Conservation (phyloP, 1,139 yeast species). For the Debaryomyces fabryi region DNA sequence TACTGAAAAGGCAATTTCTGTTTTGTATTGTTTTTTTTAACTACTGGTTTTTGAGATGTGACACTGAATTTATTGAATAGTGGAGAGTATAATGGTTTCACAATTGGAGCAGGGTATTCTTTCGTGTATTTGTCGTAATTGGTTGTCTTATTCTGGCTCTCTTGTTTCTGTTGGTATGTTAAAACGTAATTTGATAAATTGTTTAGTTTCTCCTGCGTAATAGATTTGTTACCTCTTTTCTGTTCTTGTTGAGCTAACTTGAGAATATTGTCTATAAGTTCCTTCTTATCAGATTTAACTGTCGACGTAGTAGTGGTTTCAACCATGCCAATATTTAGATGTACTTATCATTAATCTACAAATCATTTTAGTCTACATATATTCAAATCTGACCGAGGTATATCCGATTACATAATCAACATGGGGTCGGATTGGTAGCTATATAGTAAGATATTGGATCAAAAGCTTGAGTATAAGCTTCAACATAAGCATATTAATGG, state of each 20-base stretch:
- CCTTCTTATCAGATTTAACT: conserved; percentile 21
- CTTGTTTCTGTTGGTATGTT: conserved; percentile 14
- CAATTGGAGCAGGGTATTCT: conserved; percentile 19
- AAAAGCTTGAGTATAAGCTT: too few relatives aligned
- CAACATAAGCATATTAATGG: too few relatives aligned
- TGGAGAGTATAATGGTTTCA: conserved; percentile 22
- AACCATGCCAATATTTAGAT: conserved; percentile 4
- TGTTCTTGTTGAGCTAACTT: conserved; percentile 37
- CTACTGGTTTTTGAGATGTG: conserved; percentile 10
- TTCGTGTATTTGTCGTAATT: conserved; percentile 16
- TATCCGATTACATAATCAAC: conserved; percentile 1
- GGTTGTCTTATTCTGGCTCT: background rate
- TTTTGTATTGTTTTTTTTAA: conserved; percentile 8
- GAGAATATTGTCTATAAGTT: conserved; percentile 30
- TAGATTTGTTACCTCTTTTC: conserved; percentile 34
- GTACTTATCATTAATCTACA: background rate
- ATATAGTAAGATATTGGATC: too few relatives aligned
- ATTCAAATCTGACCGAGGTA: conserved; percentile 3
- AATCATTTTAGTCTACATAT: background rate
- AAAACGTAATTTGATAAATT: conserved; percentile 26
- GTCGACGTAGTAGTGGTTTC: conserved; percentile 9
- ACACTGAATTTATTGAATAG: conserved; percentile 28
- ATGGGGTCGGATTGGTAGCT: background rate
- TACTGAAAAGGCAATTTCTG: conserved; percentile 16
- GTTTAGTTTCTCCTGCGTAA: conserved; percentile 36